A percentile compares a stretch with the other conserved stretches of the same genome.
Conservation (phyloP, 2,329 filamentous ascomycete species). For the Colletotrichum aenigma region DNA sequence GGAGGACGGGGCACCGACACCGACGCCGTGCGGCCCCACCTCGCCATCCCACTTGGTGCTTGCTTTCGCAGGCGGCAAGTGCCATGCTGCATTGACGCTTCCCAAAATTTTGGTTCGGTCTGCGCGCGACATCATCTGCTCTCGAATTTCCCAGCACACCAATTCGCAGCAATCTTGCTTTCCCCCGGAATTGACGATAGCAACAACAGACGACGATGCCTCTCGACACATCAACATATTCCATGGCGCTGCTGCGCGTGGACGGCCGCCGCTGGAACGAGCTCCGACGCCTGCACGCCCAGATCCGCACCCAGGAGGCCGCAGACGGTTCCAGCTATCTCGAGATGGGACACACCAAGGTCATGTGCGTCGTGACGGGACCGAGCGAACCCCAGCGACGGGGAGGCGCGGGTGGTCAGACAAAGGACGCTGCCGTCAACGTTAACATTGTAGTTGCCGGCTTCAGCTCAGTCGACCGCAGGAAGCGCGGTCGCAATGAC, state of each 20-base stretch:
- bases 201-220: conserved; percentile 67
- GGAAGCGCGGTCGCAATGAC: conserved; percentile 75
- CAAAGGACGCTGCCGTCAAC: conserved; percentile 68
- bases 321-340: conserved; percentile 93
- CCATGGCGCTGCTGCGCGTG: conserved; percentile 80
- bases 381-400: conserved; percentile 69
- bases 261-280: conserved; percentile 96
- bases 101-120: conserved; percentile 11
- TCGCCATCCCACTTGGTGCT: conserved; percentile 1
- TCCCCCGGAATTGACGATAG: background rate
- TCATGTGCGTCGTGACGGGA: conserved; percentile 90
- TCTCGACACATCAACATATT: conserved; percentile 92
- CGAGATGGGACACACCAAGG: conserved; percentile 96
- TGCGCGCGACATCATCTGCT: background rate
- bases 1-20: background rate
- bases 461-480: conserved; percentile 86
- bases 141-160: background rate
- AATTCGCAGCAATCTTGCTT: background rate
- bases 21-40: conserved; percentile 14
- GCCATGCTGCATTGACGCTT: conserved; percentile 7
- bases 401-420: conserved; percentile 30
- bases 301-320: conserved; percentile 90
- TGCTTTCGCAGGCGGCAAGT: background rate
- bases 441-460: conserved; percentile 87
- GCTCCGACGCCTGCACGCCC: conserved; percentile 83